phyloP scores from a whole-genome alignment of 1,284 basidiomycete species.

The Neotropicomus parvogracilis region DNA sequence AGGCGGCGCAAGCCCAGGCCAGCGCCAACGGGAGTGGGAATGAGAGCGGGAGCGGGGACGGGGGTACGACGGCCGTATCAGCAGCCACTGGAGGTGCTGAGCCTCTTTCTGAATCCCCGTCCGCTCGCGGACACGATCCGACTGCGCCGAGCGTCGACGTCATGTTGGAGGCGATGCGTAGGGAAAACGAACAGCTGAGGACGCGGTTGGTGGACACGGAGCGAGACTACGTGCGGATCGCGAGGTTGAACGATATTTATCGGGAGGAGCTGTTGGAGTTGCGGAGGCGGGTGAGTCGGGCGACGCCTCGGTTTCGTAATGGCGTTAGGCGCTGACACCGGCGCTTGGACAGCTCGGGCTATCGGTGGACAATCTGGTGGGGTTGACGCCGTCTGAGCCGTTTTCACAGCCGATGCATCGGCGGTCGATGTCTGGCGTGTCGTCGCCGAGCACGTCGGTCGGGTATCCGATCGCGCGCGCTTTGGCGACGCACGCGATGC shows the following conservation, averaged over 20 bases:
- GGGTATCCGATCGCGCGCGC: conserved; percentile 26
- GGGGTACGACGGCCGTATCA: conserved; percentile 7
- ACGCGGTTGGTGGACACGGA: conserved; percentile 65
- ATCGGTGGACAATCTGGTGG: conserved; percentile 71
- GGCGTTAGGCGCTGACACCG: no score
- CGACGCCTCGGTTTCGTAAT: no score
- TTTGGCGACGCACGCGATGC: conserved; percentile 47
- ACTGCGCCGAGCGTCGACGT: conserved; percentile 54
- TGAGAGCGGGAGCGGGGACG: conserved; percentile 7
- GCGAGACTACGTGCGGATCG: conserved; percentile 66
- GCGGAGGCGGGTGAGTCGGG: conserved; percentile 65
- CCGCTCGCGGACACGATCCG: conserved; percentile 29
- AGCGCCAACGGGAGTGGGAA: neutral
- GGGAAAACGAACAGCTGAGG: conserved; percentile 72
- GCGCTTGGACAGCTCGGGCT: conserved; percentile 56
- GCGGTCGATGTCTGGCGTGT: conserved; percentile 42
- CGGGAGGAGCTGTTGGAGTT: conserved; percentile 77
- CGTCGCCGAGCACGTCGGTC: conserved; percentile 49
- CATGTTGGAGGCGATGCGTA: conserved; percentile 67
- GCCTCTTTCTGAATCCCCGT: no score
- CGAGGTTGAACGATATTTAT: conserved; percentile 74
- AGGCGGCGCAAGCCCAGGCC: conserved; percentile 37
- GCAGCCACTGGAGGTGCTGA: no score
- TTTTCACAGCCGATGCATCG: conserved; percentile 66
- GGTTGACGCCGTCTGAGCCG: conserved; percentile 55